These are phyloP conservation scores for Moringa oleifera DNA, from an alignment of 345 rosid species.

Conservation along the genomic window DNA sequence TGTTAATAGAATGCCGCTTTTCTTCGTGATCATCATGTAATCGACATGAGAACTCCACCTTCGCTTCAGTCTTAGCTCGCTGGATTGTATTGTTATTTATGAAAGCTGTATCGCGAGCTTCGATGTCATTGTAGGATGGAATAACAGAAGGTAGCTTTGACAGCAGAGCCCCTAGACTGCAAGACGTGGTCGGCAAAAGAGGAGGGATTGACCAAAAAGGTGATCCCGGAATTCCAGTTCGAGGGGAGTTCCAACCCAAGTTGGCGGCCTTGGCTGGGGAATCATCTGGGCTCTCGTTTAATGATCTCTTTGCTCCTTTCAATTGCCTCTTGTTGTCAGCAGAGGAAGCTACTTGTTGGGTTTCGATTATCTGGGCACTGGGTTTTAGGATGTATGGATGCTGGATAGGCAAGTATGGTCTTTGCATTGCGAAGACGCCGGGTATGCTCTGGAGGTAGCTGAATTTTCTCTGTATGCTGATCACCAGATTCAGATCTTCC, in stretches of 20 bases:
- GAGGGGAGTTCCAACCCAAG: slow-evolving; percentile 59
- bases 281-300: slow-evolving; percentile 24
- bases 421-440: slow-evolving; percentile 51
- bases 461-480: slow-evolving; percentile 59
- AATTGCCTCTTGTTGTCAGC: slow-evolving; percentile 22
- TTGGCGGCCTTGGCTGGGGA: slow-evolving; percentile 41
- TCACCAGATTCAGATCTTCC: slow-evolving; percentile 66
- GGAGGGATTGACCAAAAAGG: slow-evolving; percentile 44
- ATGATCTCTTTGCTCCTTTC: slow-evolving; percentile 37
- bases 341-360: slow-evolving; percentile 23
- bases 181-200: slow-evolving; percentile 39
- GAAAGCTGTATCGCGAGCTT: slow-evolving; percentile 20
- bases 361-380: slow-evolving; percentile 19
- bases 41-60: slow-evolving; percentile 14
- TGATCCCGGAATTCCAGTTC: slow-evolving; percentile 25
- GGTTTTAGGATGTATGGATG: slow-evolving; percentile 39
- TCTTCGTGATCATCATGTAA: slow-evolving; percentile 21
- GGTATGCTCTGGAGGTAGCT: slow-evolving; percentile 68
- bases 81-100: slow-evolving; percentile 11
- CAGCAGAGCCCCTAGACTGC: slow-evolving; percentile 43
- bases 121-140: slow-evolving; percentile 27
- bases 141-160: slow-evolving; percentile 43
- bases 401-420: slow-evolving; percentile 47
- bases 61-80: slow-evolving; percentile 5
- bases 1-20: slow-evolving; percentile 16